Base-by-base conservation (phyloP, 2,329 filamentous ascomycete genomes). In the Macrophomina tecta region DNA sequence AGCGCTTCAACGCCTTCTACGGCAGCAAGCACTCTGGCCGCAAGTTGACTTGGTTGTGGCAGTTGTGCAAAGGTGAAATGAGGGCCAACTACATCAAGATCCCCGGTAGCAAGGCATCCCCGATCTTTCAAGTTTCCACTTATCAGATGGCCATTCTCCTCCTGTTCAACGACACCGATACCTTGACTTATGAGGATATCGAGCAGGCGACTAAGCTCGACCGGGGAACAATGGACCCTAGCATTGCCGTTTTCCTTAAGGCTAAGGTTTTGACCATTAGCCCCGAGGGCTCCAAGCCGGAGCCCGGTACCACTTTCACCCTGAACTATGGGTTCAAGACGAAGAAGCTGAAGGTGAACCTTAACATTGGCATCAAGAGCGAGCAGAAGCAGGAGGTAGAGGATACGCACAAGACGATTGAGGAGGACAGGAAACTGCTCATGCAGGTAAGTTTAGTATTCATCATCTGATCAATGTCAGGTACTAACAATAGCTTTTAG, bases 331-430 rank as follows among this genome's bases (percentile, higher is more conserved):
- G 94, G 76, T 98, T 98, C 85, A 97, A 97, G 86, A 93, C 90
- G 83, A 99, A 99, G 86, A 99, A 98, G 85, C 90, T 97, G 73
- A 93, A 97, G 75, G 90, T 98, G 73, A 99, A 99, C 76, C 84
- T 99, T 64, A 99, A 99, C 79, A 90, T 98, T 65, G 91, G 90
- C 67, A 94, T 97, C 81, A 94, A 97, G 82, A 91, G 93, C 40
- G 96, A 99, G 81, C 90, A 94, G 76, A 98, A 97, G 85, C 92
- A 95, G 70, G 95, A 99, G 79, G 91, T 93, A 70, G 94, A 93
- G 69, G 95, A 99, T 77, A 99, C 95, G 6, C 97, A 98, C 84
- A 99, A 99, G 88, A 98, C 93, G 3, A 97, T 99, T 73, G 95
- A 99, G 82, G 95, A 99, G 81, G 95, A 99, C 79, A 88, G 95